phyloP scores from a whole-genome alignment of 495 filamentous ascomycete genomes.

The Penicillium alfredii region DNA sequence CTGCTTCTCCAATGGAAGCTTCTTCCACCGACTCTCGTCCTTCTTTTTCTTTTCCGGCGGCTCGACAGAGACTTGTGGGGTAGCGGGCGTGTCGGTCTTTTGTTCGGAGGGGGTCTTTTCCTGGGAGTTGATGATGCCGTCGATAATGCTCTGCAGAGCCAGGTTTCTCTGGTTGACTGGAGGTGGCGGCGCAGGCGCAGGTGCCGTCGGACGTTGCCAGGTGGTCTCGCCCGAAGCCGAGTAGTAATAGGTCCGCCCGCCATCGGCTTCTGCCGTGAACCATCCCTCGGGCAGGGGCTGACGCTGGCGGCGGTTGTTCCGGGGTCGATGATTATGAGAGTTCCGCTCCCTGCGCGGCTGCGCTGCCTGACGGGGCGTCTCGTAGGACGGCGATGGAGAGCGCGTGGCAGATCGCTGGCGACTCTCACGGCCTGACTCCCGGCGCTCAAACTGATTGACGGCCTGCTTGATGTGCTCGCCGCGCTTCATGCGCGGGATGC shows the following conservation, averaged over 20 bases:
- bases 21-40: slow-evolving; percentile 71
- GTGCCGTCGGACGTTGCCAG: slow-evolving; percentile 67
- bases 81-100: slow-evolving; percentile 44
- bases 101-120: slow-evolving; percentile 58
- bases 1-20: slow-evolving; percentile 72
- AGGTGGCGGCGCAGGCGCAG: slow-evolving; percentile 55
- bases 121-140: slow-evolving; percentile 67
- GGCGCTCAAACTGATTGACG: slow-evolving; percentile 60
- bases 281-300: slow-evolving; percentile 70
- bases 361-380: slow-evolving; percentile 47
- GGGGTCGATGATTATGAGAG: slow-evolving; percentile 49
- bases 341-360: slow-evolving; percentile 57
- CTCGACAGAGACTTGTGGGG: slow-evolving; percentile 46
- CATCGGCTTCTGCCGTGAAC: slow-evolving; percentile 62
- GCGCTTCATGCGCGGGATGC: slow-evolving; percentile 80
- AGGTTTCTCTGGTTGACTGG: slow-evolving; percentile 63
- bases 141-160: slow-evolving; percentile 76
- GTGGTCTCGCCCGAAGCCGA: slow-evolving; percentile 65
- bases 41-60: slow-evolving; percentile 54
- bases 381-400: slow-evolving; percentile 47
- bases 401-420: slow-evolving; percentile 47
- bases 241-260: slow-evolving; percentile 74
- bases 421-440: slow-evolving; percentile 59
- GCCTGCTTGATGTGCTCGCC: slow-evolving; percentile 46
- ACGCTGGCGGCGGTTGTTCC: slow-evolving; percentile 49